Conservation (phyloP, 2,329 filamentous ascomycete species). For the Claviceps sp. region DNA sequence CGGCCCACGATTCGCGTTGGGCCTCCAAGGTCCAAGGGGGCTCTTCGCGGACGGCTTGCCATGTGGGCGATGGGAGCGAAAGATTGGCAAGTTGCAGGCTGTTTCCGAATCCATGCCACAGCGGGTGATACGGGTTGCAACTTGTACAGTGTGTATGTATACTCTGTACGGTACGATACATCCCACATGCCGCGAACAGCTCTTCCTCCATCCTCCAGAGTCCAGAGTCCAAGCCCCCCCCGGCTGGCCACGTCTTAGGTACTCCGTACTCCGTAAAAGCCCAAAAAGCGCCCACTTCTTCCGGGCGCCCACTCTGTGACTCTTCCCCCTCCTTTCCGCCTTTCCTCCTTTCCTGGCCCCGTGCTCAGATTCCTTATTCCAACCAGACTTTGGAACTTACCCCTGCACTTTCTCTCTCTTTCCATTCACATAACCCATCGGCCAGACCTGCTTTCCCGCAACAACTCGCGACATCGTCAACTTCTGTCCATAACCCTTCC, state of each 20-base stretch:
- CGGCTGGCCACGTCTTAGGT: too few species aligned
- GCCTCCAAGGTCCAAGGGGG: not conserved
- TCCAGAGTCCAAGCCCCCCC: too few species aligned
- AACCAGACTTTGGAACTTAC: not conserved
- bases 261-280: not conserved
- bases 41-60: not conserved
- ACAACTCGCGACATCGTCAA: not conserved
- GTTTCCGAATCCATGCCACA: too few species aligned
- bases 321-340: not conserved
- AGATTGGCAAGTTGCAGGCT: not conserved
- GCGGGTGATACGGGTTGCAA: too few species aligned
- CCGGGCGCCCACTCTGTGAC: not conserved
- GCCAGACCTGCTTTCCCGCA: conserved; percentile 1
- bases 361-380: conserved; percentile 3
- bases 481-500: not conserved
- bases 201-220: not conserved
- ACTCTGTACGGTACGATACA: too few species aligned
- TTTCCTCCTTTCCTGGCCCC: not conserved
- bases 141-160: not conserved
- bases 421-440: conserved; percentile 5
- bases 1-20: not conserved
- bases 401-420: conserved; percentile 6
- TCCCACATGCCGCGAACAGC: not conserved
- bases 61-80: not conserved
- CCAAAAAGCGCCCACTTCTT: not conserved